A percentile compares a stretch with the other conserved stretches of the same genome.
Evolutionary conservation across 2,329 filamentous ascomycete genomes (phyloP).

Genomic region (Trichoderma endophyticum): DNA sequence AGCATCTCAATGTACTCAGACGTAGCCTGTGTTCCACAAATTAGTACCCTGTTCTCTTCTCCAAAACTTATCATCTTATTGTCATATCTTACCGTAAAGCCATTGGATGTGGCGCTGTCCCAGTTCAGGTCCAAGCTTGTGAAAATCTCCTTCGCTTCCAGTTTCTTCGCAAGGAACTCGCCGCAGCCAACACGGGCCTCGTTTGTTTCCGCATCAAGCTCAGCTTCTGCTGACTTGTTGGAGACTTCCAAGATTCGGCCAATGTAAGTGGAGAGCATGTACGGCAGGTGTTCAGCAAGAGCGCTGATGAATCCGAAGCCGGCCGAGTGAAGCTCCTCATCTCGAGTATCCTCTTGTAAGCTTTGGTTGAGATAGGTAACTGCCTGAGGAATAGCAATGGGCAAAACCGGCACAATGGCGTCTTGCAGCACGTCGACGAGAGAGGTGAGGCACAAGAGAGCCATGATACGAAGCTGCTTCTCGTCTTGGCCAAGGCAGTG

Average conservation of each 20-base stretch:
- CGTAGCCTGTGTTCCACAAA: conserved; percentile 49
- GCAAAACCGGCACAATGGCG: conserved; percentile 78
- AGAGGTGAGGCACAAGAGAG: conserved; percentile 84
- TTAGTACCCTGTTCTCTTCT: not conserved
- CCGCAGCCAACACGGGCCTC: conserved; percentile 67
- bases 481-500: conserved; percentile 74
- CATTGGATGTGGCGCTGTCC: conserved; percentile 58
- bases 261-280: conserved; percentile 79
- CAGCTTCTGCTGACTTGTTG: conserved; percentile 64
- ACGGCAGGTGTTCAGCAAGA: conserved; percentile 79
- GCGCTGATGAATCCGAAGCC: conserved; percentile 76
- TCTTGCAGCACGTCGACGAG: conserved; percentile 86
- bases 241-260: conserved; percentile 70
- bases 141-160: conserved; percentile 75
- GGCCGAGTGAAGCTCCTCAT: conserved; percentile 72
- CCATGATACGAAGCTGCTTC: conserved; percentile 71
- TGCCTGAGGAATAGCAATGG: conserved; percentile 68
- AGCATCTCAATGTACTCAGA: conserved; percentile 69
- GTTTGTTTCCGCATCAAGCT: conserved; percentile 59
- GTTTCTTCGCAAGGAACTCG: conserved; percentile 69
- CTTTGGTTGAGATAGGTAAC: conserved; percentile 68
- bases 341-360: conserved; percentile 49
- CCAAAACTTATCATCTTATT: not conserved
- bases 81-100: conserved; percentile 54
- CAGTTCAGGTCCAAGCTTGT: conserved; percentile 70